Percentiles rank a stretch among this genome's conserved stretches.
These are phyloP conservation scores for Chaetomium olivaceum DNA, from an alignment of 2,329 filamentous ascomycete genomes.

Conservation along the genomic window DNA sequence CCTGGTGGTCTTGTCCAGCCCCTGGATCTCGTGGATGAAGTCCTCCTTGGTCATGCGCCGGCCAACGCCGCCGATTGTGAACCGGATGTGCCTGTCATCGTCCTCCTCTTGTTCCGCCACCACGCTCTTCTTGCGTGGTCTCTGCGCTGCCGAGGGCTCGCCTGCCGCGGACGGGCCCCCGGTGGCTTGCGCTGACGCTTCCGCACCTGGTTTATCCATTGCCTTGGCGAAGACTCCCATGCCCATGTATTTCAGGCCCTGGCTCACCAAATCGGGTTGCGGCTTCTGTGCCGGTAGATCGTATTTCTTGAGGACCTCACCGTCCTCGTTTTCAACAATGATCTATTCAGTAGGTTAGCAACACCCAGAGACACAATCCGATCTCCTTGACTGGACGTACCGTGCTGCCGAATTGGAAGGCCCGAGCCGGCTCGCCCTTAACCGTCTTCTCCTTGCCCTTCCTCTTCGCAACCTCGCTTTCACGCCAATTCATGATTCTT, in stretches of 20 bases:
- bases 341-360: constrained; percentile 50
- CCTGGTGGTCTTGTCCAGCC: constrained; percentile 67
- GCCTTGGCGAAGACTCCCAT: constrained; percentile 49
- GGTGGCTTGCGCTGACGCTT: constrained; percentile 35
- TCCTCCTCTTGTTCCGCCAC: constrained; percentile 50
- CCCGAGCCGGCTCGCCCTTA: constrained; percentile 70
- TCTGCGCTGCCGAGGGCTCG: constrained; percentile 34
- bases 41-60: constrained; percentile 77
- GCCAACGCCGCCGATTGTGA: constrained; percentile 73
- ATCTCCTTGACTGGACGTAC: constrained; percentile 45
- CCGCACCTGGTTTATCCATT: constrained; percentile 40
- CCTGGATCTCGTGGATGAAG: constrained; percentile 73
- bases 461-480: constrained; percentile 62
- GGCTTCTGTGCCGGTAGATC: constrained; percentile 63
- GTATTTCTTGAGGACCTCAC: constrained; percentile 83
- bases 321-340: constrained; percentile 84
- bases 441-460: constrained; percentile 60
- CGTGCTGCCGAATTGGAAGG: constrained; percentile 82
- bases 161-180: constrained; percentile 29
- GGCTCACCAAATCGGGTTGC: constrained; percentile 44
- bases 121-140: constrained; percentile 44
- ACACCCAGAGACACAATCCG: too few relatives aligned
- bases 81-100: constrained; percentile 72
- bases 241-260: constrained; percentile 56
- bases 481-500: constrained; percentile 53